These are phyloP conservation scores for Russula earlei DNA, from an alignment of 768 basidiomycete species.

Conservation along the genomic window DNA sequence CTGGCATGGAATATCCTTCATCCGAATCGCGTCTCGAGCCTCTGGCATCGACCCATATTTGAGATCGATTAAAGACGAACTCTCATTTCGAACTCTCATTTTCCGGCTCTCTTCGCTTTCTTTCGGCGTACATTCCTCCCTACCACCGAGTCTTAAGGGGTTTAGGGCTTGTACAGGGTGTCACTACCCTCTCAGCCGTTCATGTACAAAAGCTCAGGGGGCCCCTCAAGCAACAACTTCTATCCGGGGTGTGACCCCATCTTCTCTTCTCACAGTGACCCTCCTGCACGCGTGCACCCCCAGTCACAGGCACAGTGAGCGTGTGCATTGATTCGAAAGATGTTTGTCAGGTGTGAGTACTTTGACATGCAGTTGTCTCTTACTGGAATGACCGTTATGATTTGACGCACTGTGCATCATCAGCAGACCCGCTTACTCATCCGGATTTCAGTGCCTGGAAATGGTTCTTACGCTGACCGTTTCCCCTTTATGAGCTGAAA, in stretches of 20 bases:
- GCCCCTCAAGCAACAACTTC: too few species aligned
- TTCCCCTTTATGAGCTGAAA: background rate
- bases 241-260: too few species aligned
- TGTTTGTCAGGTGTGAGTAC: background rate
- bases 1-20: background rate
- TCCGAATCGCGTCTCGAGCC: background rate
- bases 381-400: background rate
- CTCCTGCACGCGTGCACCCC: background rate
- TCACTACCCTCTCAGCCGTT: background rate
- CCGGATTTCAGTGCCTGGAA: background rate
- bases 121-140: background rate
- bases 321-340: background rate
- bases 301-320: background rate
- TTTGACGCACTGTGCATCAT: constrained; percentile 7
- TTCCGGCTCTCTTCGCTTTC: too few species aligned
- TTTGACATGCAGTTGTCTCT: constrained; percentile 3
- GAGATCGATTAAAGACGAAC: too few species aligned
- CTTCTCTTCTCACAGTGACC: background rate
- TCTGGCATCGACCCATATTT: too few species aligned
- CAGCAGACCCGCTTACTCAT: constrained; percentile 5
- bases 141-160: background rate
- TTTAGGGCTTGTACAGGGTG: background rate
- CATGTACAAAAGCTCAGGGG: background rate
- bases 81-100: too few species aligned
- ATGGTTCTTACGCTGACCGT: background rate